Percentiles rank a stretch among this genome's conserved stretches.
phyloP scores from a whole-genome alignment of 2,329 filamentous ascomycete genomes.

The Ophiocordyceps robertsii region DNA sequence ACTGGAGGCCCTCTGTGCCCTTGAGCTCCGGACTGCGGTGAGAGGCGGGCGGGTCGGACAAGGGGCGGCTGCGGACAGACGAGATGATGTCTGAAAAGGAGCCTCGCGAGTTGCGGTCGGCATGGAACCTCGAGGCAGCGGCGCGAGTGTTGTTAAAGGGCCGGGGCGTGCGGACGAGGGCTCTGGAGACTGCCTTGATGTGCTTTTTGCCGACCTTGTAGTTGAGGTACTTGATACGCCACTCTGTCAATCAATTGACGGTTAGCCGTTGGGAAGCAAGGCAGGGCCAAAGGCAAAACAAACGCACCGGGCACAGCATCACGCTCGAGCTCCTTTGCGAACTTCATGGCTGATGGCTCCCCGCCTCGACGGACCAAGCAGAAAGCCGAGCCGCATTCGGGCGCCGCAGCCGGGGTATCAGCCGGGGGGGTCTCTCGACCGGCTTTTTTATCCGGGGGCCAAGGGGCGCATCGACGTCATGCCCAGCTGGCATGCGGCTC shows the following conservation, averaged over 20 bases:
- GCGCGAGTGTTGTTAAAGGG: constrained; percentile 7
- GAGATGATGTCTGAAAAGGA: not conserved
- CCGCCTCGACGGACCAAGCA: not conserved
- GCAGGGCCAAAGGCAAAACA: not conserved
- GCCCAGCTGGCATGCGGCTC: too few species aligned
- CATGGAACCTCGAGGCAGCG: too few species aligned
- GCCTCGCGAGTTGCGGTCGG: constrained; percentile 1
- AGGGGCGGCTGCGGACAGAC: not conserved
- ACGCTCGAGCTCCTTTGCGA: constrained; percentile 8
- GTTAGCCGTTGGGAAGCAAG: not conserved
- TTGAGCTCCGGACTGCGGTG: constrained; percentile 4
- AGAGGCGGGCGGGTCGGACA: not conserved
- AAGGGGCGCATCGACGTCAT: not conserved
- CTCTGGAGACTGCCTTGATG: constrained; percentile 67
- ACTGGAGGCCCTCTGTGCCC: constrained; percentile 26
- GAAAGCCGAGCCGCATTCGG: not conserved
- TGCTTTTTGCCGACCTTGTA: constrained; percentile 96
- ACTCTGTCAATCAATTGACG: constrained; percentile 42
- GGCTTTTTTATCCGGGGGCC: not conserved
- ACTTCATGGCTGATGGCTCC: constrained; percentile 4
- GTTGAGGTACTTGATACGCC: constrained; percentile 85
- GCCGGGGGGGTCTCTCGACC: not conserved
- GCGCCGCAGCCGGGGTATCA: not conserved
- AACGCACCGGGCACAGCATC: constrained; percentile 58
- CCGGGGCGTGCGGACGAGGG: constrained; percentile 48